Percentiles rank a stretch among this genome's conserved stretches.
Evolutionary conservation across 2,329 filamentous ascomycete genomes (phyloP).

Genomic region (Colletotrichum sublineola): DNA sequence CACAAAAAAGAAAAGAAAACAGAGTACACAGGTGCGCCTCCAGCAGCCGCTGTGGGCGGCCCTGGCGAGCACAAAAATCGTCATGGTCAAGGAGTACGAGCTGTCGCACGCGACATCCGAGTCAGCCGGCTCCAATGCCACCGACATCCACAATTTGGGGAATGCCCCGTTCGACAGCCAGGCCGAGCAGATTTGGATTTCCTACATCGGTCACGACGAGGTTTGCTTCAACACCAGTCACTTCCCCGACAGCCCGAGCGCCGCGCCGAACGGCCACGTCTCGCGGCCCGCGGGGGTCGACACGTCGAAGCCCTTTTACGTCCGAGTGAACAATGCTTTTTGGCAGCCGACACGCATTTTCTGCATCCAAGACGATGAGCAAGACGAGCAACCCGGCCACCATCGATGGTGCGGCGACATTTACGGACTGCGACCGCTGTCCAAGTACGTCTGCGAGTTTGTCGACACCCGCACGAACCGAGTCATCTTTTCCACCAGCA

Average conservation of each 20-base stretch:
- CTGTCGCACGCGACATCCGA: conserved; percentile 83
- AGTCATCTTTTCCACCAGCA: conserved; percentile 78
- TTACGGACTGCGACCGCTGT: conserved; percentile 77
- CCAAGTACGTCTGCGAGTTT: conserved; percentile 84
- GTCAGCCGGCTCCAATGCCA: conserved; percentile 79
- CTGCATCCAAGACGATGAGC: conserved; percentile 55
- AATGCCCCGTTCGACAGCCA: conserved; percentile 80
- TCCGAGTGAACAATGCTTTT: conserved; percentile 81
- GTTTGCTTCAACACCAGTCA: conserved; percentile 81
- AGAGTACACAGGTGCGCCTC: conserved; percentile 90
- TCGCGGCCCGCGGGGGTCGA: conserved; percentile 68
- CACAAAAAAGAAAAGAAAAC: conserved; percentile 88
- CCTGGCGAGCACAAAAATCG: conserved; percentile 95
- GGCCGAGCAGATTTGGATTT: conserved; percentile 83
- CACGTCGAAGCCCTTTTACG: conserved; percentile 80
- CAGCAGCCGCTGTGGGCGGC: conserved; percentile 95
- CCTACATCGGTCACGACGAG: conserved; percentile 82
- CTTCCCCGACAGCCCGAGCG: conserved; percentile 62
- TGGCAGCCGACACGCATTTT: conserved; percentile 85
- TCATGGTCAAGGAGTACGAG: conserved; percentile 92
- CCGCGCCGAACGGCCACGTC: conserved; percentile 48
- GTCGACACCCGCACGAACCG: conserved; percentile 75
- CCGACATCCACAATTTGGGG: conserved; percentile 81
- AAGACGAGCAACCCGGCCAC: conserved; percentile 50
- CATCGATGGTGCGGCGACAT: conserved; percentile 78